Evolutionary conservation across 2,329 filamentous ascomycete genomes (phyloP).

Genomic region (Fusarium sp.): DNA sequence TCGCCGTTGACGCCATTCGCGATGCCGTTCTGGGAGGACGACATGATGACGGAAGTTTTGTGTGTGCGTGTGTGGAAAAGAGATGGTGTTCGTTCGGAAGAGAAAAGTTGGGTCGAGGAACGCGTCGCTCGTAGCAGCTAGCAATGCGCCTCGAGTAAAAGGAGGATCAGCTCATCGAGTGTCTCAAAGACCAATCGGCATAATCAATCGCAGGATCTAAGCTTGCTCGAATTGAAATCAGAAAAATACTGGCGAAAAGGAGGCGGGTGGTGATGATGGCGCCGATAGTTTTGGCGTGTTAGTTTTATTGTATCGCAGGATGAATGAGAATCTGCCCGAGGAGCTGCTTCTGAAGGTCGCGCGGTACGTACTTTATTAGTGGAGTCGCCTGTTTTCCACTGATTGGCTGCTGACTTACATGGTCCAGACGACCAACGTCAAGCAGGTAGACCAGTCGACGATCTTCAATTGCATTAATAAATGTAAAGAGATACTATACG

Average conservation of each 20-base stretch:
- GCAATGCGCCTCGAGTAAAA: slow-evolving; percentile 49
- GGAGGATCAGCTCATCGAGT: slow-evolving; percentile 47
- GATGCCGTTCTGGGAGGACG: slow-evolving; percentile 57
- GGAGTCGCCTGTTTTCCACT: background rate
- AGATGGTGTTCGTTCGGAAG: slow-evolving; percentile 22
- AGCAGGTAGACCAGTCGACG: background rate
- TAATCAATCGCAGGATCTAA: slow-evolving; percentile 40
- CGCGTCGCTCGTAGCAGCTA: slow-evolving; percentile 49
- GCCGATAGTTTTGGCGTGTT: slow-evolving; percentile 36
- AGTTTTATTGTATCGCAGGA: slow-evolving; percentile 39
- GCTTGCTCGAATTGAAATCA: background rate
- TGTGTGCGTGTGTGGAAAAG: slow-evolving; percentile 12
- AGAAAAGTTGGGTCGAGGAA: slow-evolving; percentile 39
- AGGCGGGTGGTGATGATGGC: slow-evolving; percentile 16
- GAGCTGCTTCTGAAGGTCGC: slow-evolving; percentile 4
- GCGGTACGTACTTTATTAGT: slow-evolving; percentile 21
- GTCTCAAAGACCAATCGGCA: slow-evolving; percentile 41
- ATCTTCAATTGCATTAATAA: background rate
- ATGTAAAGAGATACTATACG: background rate
- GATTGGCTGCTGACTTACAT: slow-evolving; percentile 23
- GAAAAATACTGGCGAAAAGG: slow-evolving; percentile 11
- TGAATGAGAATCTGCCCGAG: slow-evolving; percentile 35
- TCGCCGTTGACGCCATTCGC: slow-evolving; percentile 59
- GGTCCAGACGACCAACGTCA: background rate
- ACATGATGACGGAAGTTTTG: slow-evolving; percentile 50